Evolutionary conservation across 192 early-diverging fungal genomes (phyloP).

Genomic region (Backusella mclennaniae): DNA sequence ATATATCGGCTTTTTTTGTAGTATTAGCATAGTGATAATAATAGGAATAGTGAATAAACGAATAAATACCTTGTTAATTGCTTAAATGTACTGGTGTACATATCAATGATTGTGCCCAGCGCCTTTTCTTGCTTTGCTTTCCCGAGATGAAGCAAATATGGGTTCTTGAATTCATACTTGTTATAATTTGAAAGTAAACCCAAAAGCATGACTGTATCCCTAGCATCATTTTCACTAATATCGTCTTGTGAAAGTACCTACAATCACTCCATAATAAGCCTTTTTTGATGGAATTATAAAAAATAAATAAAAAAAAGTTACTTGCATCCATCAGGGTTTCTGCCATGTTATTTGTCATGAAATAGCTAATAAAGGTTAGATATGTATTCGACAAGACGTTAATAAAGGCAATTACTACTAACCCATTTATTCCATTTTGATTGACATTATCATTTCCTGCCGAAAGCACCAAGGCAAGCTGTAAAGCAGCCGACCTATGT

Average conservation of each 20-base stretch:
- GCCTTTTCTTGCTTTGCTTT: slow-evolving; percentile 32
- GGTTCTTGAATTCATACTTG: slow-evolving; percentile 53
- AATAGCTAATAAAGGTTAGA: slow-evolving; percentile 30
- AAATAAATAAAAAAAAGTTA: neutral
- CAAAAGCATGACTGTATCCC: slow-evolving; percentile 42
- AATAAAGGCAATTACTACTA: neutral
- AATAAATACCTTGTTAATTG: neutral
- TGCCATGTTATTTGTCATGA: slow-evolving; percentile 52
- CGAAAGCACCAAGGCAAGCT: slow-evolving; percentile 34
- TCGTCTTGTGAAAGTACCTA: slow-evolving; percentile 42
- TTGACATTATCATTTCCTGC: slow-evolving; percentile 57
- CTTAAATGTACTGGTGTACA: neutral
- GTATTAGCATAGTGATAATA: neutral
- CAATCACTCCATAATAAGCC: neutral
- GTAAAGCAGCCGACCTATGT: slow-evolving; percentile 4
- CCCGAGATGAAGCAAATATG: slow-evolving; percentile 39
- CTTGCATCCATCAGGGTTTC: slow-evolving; percentile 43
- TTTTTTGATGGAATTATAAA: neutral
- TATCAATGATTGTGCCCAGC: slow-evolving; percentile 26
- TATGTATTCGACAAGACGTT: neutral
- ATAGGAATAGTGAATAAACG: neutral
- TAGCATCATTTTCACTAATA: slow-evolving; percentile 30
- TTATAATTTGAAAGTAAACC: slow-evolving; percentile 57
- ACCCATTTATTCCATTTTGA: slow-evolving; percentile 57
- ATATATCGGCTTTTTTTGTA: slow-evolving; percentile 34